These are phyloP conservation scores for Cucurbita ficifolia DNA, from an alignment of 306 rosid genomes.

Conservation along the genomic window DNA sequence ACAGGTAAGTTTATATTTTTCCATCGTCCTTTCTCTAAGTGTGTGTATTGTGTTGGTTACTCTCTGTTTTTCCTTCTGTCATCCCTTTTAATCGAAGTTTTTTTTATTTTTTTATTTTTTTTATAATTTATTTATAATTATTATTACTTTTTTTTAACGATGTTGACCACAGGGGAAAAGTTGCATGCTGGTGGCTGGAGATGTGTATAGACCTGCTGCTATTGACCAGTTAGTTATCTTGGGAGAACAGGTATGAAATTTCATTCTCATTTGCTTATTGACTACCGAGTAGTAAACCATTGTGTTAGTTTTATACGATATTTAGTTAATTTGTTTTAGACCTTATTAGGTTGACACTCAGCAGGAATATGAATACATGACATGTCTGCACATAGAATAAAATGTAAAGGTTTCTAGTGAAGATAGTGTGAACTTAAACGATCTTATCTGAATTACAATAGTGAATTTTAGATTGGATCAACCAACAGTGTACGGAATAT, in stretches of 20 bases:
- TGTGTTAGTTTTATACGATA: not conserved
- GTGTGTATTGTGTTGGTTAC: not conserved
- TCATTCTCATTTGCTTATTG: not conserved
- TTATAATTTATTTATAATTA: too few relatives aligned
- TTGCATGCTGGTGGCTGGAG: constrained; percentile 94
- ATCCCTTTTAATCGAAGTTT: not conserved
- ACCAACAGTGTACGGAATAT: too few relatives aligned
- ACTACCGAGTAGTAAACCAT: not conserved
- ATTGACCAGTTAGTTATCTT: constrained; percentile 88
- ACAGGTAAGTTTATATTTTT: constrained; percentile 34
- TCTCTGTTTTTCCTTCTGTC: not conserved
- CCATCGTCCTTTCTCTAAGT: not conserved
- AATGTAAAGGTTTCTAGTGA: not conserved
- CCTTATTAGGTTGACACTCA: not conserved
- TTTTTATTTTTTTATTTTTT: too few relatives aligned
- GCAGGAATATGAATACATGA: not conserved
- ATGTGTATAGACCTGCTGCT: constrained; percentile 98
- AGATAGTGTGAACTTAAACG: not conserved
- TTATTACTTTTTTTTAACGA: not conserved
- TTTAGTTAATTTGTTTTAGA: not conserved
- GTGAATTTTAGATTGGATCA: not conserved
- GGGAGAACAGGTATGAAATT: constrained; percentile 71
- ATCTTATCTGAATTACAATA: not conserved
- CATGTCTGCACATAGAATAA: not conserved
- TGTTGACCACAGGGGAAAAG: constrained; percentile 62